Evolutionary conservation across 768 basidiomycete species (phyloP), one percentile per base, ranked within the genome.

Genomic region (Solioccasus polychromus): DNA sequence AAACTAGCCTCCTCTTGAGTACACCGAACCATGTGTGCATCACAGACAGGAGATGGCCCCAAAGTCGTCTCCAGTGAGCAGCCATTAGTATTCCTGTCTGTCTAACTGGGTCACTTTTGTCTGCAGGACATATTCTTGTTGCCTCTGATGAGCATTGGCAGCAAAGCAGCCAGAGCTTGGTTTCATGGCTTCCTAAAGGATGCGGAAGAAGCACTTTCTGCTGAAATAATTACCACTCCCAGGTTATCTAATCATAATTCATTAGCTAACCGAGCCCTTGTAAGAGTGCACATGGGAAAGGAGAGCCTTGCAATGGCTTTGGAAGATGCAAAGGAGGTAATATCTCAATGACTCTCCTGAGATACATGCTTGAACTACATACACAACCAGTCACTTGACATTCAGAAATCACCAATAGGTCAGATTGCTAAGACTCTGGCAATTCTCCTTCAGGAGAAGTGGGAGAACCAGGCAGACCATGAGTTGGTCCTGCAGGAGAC

Each of bases 121-220:
- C 20, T 11, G 14, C n/a, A n/a, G n/a, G n/a, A 20, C 5, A 46
- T 48, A 2, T 54, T 29, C 20, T 35, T 31, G 10, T 18, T 55
- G 14, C 54, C 54, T 1, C 45, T 55, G 11, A 47, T 55, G 53
- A 51, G 35, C 18, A 55, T 55, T 15, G 47, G 9, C 26, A 55
- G 55, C 8, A 39, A 2, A 11, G 54, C 53, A 23, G 49, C 55
- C 34, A 55, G 51, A 31, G 31, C 45, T 4, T 55, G 54, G 54
- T 49, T 55, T n/a, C 49, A 55, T 28, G 23, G 45, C 22, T 51
- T 42, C 35, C 19, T 55, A 18, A 43, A 45, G 5, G 6, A 11
- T 3, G 53, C 32, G 1, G 53, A 55, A 19, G 20, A 46, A n/a
- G 49, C 45, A 1, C 20, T 55, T n/a, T 42, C 53, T 2, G 34